Percentiles rank a stretch among this genome's conserved stretches.
phyloP scores from a whole-genome alignment of 257 asterid genomes.

The Penstemon barbatus region DNA sequence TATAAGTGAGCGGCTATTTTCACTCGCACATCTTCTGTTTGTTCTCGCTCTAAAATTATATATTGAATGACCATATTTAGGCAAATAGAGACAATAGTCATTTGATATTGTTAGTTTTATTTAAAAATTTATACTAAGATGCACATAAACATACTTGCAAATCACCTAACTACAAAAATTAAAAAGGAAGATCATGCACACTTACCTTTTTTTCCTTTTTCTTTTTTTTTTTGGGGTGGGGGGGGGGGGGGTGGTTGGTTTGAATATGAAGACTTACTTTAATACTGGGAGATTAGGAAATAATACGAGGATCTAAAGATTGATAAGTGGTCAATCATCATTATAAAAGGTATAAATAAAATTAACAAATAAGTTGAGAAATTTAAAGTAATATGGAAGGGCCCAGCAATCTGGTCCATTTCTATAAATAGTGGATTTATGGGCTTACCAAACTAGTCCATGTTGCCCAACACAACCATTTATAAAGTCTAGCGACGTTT shows the following conservation, averaged over 20 bases:
- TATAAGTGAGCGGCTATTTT: no score
- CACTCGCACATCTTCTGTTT: no score
- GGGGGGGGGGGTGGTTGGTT: background rate
- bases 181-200: no score
- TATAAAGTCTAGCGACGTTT: background rate
- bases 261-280: background rate
- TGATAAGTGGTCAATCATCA: constrained; percentile 29
- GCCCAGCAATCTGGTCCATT: constrained; percentile 30
- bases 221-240: background rate
- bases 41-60: no score
- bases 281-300: constrained; percentile 17
- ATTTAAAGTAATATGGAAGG: constrained; percentile 20
- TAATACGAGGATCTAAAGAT: constrained; percentile 29
- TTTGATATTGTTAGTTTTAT: background rate
- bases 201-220: no score
- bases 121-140: background rate
- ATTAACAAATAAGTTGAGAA: background rate
- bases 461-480: constrained; percentile 27
- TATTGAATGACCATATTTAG: no score
- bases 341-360: constrained; percentile 8
- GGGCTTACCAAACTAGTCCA: constrained; percentile 8
- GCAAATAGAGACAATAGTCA: no score
- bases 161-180: no score
- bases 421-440: constrained; percentile 6
- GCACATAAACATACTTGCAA: background rate